Evolutionary conservation across 2,329 filamentous ascomycete species (phyloP).

Genomic region (Onygena corvina): DNA sequence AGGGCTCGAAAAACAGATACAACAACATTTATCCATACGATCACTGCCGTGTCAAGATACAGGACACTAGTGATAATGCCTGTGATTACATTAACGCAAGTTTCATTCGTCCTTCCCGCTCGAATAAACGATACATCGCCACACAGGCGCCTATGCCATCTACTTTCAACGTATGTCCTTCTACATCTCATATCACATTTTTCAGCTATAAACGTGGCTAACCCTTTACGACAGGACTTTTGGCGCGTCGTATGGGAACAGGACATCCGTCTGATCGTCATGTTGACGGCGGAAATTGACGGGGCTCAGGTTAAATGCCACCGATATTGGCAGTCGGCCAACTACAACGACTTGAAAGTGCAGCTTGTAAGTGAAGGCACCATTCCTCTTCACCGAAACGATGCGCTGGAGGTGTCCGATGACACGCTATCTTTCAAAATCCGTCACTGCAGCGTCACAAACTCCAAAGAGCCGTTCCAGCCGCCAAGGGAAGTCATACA

Average conservation of each 20-base stretch:
- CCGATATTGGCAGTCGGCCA: slow-evolving; percentile 72
- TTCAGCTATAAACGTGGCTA: slow-evolving; percentile 21
- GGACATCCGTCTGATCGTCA: slow-evolving; percentile 86
- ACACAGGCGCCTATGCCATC: slow-evolving; percentile 86
- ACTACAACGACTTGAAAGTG: slow-evolving; percentile 66
- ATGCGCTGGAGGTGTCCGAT: slow-evolving; percentile 20
- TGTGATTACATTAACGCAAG: slow-evolving; percentile 97
- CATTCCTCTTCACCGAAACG: slow-evolving; percentile 54
- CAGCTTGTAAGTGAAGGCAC: slow-evolving; percentile 70
- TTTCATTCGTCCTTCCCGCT: slow-evolving; percentile 64
- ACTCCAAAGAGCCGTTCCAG: slow-evolving; percentile 64
- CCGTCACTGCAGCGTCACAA: slow-evolving; percentile 73
- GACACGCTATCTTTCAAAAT: slow-evolving; percentile 68
- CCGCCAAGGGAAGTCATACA: slow-evolving; percentile 89
- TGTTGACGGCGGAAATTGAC: slow-evolving; percentile 89
- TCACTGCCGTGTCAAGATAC: slow-evolving; percentile 73
- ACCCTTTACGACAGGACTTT: slow-evolving; percentile 62
- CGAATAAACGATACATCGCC: slow-evolving; percentile 87
- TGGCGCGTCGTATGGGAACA: slow-evolving; percentile 98
- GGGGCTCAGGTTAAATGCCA: slow-evolving; percentile 91
- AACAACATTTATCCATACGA: slow-evolving; percentile 97
- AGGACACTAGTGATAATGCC: slow-evolving; percentile 51
- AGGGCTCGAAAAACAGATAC: slow-evolving; percentile 90
- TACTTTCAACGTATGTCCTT: slow-evolving; percentile 64
- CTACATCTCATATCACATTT: slow-evolving; percentile 2